These are phyloP conservation scores for Cutaneotrichosporon spelunceum DNA, from an alignment of 1,284 basidiomycete species.

Conservation along the genomic window DNA sequence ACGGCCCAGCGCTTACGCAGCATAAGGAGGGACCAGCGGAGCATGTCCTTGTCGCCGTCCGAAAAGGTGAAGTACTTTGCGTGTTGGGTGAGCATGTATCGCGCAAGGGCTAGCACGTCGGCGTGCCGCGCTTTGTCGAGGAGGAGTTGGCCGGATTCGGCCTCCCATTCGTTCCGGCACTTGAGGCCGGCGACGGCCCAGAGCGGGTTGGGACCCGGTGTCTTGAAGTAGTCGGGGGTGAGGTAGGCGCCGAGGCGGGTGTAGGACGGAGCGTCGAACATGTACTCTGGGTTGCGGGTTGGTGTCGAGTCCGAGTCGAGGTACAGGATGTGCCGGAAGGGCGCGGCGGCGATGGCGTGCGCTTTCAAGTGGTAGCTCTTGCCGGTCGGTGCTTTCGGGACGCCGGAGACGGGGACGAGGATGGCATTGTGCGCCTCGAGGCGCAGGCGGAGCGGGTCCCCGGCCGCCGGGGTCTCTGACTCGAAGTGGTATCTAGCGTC, in stretches of 20 bases:
- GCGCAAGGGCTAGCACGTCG: conserved; percentile 51
- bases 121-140: conserved; percentile 54
- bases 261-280: conserved; percentile 53
- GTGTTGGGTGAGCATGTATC: conserved; percentile 53
- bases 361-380: conserved; percentile 56
- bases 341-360: conserved; percentile 51
- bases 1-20: conserved; percentile 56
- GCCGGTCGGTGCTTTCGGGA: conserved; percentile 44
- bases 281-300: conserved; percentile 48
- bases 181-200: conserved; percentile 55
- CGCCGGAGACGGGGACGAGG: conserved; percentile 46
- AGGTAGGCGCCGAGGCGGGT: conserved; percentile 46
- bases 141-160: conserved; percentile 55
- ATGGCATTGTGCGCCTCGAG: conserved; percentile 47
- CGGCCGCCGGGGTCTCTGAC: conserved; percentile 45
- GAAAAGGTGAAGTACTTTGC: conserved; percentile 54
- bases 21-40: conserved; percentile 54
- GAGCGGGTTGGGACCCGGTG: conserved; percentile 50
- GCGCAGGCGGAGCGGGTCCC: conserved; percentile 42
- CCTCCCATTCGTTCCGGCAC: conserved; percentile 56
- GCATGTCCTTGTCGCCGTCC: conserved; percentile 57
- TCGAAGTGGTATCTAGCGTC: conserved; percentile 51
- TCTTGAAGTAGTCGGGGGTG: conserved; percentile 52
- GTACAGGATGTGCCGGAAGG: conserved; percentile 54
- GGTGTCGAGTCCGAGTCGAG: conserved; percentile 54